Base-by-base conservation (phyloP, 106 monocot species). In the Amphibolis antarctica region DNA sequence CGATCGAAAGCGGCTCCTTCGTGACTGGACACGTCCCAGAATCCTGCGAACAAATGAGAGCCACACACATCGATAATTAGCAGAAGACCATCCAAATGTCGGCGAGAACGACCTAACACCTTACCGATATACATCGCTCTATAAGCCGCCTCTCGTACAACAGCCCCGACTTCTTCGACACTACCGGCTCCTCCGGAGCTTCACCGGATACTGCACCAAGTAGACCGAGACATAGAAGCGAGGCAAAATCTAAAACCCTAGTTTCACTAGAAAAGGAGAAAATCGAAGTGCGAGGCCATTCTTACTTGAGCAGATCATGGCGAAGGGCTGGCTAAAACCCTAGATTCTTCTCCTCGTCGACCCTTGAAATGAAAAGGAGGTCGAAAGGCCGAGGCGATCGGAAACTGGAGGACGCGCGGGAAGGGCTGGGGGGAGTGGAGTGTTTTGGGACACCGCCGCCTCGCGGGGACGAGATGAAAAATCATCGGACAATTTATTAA, bases 1-100 rank as follows among this genome's bases (percentile, higher is more conserved):
- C 89, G 75, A 86, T 63, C 3, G 79, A 49, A 55, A 94, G 86
- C 50, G 86, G 81, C 73, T 94, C 94, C 66, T 84, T 86, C 9
- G 89, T 94, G 53, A 94, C 86, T 9, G 94, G 94, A 62, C 94
- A 94, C 56, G 82, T 89, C 60, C 94, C 94, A 65, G 81, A 80
- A 48, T 83, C 89, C 94, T 94, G 70, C 60, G 67, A 31, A 13
- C 0, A 1, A 45, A 10, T 20, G 12, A 63, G 49, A 59, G 42
- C 4, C 60, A 61, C 7, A 44, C 10, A 27, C 24, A 11, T 31
- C n/a, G 28, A 9, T 60, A 60, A 21, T 42, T 0, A 13, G 43
- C 19, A 18, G n/a, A n/a, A 43, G 3, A 7, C 42, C 43, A 44
- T 28, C 4, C 11, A 24, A 14, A 26, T 1, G 30, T 20, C 14